Evolutionary conservation across 2,329 filamentous ascomycete species (phyloP), one percentile per base, ranked within the genome.

Genomic region (Microcera coccophila): DNA sequence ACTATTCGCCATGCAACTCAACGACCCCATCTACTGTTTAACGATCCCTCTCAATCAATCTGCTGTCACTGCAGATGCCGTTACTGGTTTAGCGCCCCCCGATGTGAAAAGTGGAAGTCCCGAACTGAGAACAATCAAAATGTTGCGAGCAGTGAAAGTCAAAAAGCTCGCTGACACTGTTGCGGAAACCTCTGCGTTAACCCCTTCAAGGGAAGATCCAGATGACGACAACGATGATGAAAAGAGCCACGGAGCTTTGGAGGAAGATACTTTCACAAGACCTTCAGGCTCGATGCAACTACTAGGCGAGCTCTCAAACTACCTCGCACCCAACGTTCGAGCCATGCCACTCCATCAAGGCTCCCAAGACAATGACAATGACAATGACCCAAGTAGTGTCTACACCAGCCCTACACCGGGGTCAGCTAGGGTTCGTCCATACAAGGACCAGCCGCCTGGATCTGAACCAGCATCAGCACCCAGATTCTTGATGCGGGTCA

Each of bases 11-110:
- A 49, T 49, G 43, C 47, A 49, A 38, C 35, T 49, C 12, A 49
- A 41, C 15, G 44, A 49, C 28, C 47, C 47, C 22, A 36, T 47
- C 28, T 49, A 49, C 35, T 32, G 37, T 21, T 44, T 49, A 24
- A 38, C 22, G 16, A 40, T 49, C 26, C 20, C 46, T 19, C 43
- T 49, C 5, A 19, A 34, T 17, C 28, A 31, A 19, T 8, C 5
- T 5, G 15, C 9, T 5, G n/a, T 9, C 5, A 5, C 29, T n/a
- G 29, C 8, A 14, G 15, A 32, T 16, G 29, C 5, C 9, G 29
- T n/a, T 7, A 7, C 29, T 14, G 15, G 8, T 8, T 14, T n/a
- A 7, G 29, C 15, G 9, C n/a, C 15, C 8, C 8, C 29, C 29
- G 15, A n/a, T n/a, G 5, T 32, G 8, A 8, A 32, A 5, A 26